Evolutionary conservation across 768 basidiomycete species (phyloP), one percentile per base, ranked within the genome.

Genomic region (Tricholoma sp.): DNA sequence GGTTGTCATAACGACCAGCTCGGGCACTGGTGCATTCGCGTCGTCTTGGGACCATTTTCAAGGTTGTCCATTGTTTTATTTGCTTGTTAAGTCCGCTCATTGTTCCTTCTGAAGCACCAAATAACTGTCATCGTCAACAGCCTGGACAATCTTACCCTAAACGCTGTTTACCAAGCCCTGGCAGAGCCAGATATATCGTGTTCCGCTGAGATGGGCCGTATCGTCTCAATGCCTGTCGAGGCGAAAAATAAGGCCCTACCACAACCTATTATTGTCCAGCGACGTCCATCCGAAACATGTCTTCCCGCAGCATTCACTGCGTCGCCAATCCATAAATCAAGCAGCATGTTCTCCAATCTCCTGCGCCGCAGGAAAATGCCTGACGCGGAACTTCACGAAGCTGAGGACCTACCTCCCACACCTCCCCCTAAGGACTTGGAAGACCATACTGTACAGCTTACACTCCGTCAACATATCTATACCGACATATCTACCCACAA

Each of bases 21-120:
- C 72, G 76, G 36, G 73, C 73, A 3, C 68, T 80, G 31, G 78
- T 80, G 9, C 76, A 80, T 60, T 76, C 80, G 11, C 73, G 79
- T 52, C 72, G 78, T 8, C 64, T 81, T 53, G 77, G 77, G 15
- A 69, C 69, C 29, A 66, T 77, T 50, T 78, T 80, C 62, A 77
- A 76, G 69, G 80, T 79, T 61, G 51, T 42, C 49, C 49, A 65
- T 66, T 63, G 64, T 63, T 56, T 60, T 59, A 57, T 61, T 57
- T 57, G 44, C 55, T 34, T 58, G 37, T 52, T 56, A 32, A 53
- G 31, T 31, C 20, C 59, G 52, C 37, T 29, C 59, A 64, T 67
- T 66, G 61, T 67, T 64, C 54, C 56, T 50, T 50, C 41, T 52
- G 49, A 72, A 71, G 61, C 75, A 79, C 58, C 72, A 76, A 66